Base-by-base conservation (phyloP, 164 flowering plant genomes). In the Saururus chinensis region DNA sequence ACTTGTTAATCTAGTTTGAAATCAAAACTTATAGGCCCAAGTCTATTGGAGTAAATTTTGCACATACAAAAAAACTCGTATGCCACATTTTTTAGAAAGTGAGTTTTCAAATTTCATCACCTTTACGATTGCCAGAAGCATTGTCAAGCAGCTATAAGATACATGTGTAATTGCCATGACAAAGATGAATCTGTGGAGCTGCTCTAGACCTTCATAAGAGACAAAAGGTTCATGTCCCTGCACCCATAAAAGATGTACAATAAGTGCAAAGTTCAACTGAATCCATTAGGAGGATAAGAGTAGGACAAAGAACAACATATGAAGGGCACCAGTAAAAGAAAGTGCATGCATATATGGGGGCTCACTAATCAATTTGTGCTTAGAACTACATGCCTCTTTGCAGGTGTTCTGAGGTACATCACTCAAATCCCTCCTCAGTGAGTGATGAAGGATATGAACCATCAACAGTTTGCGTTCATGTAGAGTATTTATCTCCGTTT, bases 131-230 rank as follows among this genome's bases (percentile, higher is more conserved):
- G 95, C 96, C 65, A 93, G 77, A 73, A 93, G 73, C 99, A 93
- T 93, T 40, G 99, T 93, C 62, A 93, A 79, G 81, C 99, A 90
- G 70, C 97, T 90, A 70, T 93, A 93, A 63, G 95, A 79, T 73
- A 93, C 73, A 75, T 93, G 99, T 40, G 99, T 93, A 73, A 93
- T 64, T 56, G 99, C 99, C 97, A 93, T 93, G 66, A 93, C 85
- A 77, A 93, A 93, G 70, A 93, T 93, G 75, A 93, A 93, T 56
- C 97, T 87, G 41, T 93, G 99, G 78, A 93, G 79, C 75, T 93
- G 99, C 83, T 93, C 99, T 76, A 93, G 83, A 48, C 99, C 97
- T 75, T 90, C 81, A 70, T 86, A 87, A 64, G 99, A 93, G 66
- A 93, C 95, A 87, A 93, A 93, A 60, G 97, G 97, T 71, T 93